Base-by-base conservation (phyloP, 352 stramenopile species). In the Peronospora belbahrii region DNA sequence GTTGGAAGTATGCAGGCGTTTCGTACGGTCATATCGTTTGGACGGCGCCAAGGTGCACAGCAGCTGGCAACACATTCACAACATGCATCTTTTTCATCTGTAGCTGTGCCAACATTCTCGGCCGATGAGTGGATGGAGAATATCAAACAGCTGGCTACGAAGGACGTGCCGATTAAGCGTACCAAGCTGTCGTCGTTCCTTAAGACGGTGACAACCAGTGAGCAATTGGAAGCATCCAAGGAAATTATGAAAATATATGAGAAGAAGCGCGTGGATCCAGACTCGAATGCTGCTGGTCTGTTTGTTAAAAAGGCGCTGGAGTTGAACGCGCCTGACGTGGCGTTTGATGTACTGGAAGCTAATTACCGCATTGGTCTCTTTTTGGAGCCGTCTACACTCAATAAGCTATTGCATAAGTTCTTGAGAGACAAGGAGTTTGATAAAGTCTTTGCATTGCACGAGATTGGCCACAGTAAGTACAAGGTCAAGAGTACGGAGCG, bases 211-310 rank as follows among this genome's bases (percentile, higher is more conserved):
- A 88, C 72, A 23, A 90, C 74, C 4, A 86, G 67, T 42, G 78
- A 90, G 58, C 62, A 90, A 62, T 62, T 90, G 36, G 72, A 84
- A 59, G 74, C 71, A 1, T 80, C 67, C 19, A 88, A 88, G 62
- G 75, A 87, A 60, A 88, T 90, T 53, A 88, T 90, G 78, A 83
- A 85, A 58, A 88, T 90, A 48, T 90, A 90, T 56, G 78, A 90
- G 66, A 60, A 83, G 56, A 90, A 90, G 64, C 75, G 78, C 33
- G 74, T 90, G 48, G 78, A 90, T 51, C 78, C 76, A 48, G 76
- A 88, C 42, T 58, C 75, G 31, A 86, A 79, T 45, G 78, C 78
- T n/a, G 75, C 71, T 3, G 78, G 75, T 6, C 48, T 88, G 1
- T 86, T 90, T 42, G 70, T 90, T 11, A 90, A 90, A 62, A 90